These are phyloP conservation scores for Starmerella ratchasimensis DNA, from an alignment of 805 yeast genomes.

Conservation along the genomic window DNA sequence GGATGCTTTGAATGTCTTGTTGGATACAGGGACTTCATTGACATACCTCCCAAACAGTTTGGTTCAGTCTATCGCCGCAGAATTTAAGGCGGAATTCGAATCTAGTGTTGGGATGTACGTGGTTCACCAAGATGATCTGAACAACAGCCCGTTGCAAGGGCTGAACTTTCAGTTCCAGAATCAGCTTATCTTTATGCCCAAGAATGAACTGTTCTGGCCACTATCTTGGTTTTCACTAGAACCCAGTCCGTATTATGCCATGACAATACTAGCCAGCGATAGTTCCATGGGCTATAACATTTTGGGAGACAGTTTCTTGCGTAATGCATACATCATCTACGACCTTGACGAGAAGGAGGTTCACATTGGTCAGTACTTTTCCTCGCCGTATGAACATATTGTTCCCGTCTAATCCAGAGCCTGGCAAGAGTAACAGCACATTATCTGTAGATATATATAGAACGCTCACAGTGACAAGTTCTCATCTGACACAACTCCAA, in stretches of 20 bases:
- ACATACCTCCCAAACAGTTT: conserved; percentile 34
- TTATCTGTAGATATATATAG: not conserved
- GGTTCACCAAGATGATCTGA: conserved; percentile 27
- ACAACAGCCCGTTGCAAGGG: conserved; percentile 15
- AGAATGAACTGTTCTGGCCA: conserved; percentile 26
- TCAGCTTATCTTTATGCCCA: conserved; percentile 35
- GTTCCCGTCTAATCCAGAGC: conserved; percentile 8
- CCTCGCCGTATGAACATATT: conserved; percentile 10
- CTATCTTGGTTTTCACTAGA: conserved; percentile 22
- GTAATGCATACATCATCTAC: conserved; percentile 44
- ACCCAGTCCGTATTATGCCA: conserved; percentile 19
- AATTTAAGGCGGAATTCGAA: conserved; percentile 32
- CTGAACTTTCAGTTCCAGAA: conserved; percentile 42
- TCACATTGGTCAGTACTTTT: conserved; percentile 30
- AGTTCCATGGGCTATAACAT: conserved; percentile 27
- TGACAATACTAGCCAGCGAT: conserved; percentile 22
- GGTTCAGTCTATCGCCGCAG: conserved; percentile 25
- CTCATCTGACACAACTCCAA: no score
- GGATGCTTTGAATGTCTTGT: conserved; percentile 27
- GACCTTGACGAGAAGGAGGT: conserved; percentile 41
- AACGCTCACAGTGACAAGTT: not conserved
- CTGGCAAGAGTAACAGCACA: not conserved
- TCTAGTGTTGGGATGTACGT: conserved; percentile 30
- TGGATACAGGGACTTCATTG: conserved; percentile 47
- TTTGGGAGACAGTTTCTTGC: conserved; percentile 45